Conservation (phyloP, 768 basidiomycete species). For the Hydnomerulius pinastri region DNA sequence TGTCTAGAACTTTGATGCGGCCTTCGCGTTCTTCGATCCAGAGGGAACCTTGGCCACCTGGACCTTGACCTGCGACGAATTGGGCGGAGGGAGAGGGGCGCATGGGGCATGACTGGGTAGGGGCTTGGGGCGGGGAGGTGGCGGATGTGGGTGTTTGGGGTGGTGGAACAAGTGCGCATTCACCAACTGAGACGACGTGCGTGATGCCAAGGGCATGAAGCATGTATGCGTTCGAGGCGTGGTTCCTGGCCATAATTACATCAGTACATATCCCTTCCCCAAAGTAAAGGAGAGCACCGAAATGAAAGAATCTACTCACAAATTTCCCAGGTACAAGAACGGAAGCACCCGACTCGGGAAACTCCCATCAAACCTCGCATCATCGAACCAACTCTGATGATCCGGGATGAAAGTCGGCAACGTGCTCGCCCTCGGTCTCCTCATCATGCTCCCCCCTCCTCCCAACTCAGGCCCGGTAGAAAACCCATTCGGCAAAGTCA, state of each 20-base stretch:
- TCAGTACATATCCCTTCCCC: neutral
- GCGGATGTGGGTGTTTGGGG: constrained; percentile 38
- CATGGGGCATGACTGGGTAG: neutral
- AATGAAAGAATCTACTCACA: constrained; percentile 56
- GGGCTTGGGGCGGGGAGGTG: neutral
- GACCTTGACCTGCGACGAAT: constrained; percentile 46
- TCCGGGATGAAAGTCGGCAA: constrained; percentile 65
- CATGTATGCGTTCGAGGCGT: constrained; percentile 94
- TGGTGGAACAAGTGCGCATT: constrained; percentile 88
- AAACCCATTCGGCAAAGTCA: neutral
- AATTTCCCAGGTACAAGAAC: constrained; percentile 91
- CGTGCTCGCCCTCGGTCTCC: constrained; percentile 70
- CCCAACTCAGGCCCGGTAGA: constrained; percentile 29
- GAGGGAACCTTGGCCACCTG: constrained; percentile 66
- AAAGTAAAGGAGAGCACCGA: neutral
- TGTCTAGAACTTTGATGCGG: constrained; percentile 87
- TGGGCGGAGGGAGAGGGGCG: constrained; percentile 29
- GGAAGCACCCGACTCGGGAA: constrained; percentile 93
- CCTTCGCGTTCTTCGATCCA: constrained; percentile 90
- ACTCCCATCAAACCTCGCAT: constrained; percentile 90
- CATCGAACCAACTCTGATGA: constrained; percentile 94
- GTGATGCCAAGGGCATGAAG: constrained; percentile 94
- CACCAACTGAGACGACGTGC: constrained; percentile 96
- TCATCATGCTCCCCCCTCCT: constrained; percentile 23
- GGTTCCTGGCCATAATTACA: constrained; percentile 57